A percentile compares a stretch with the other conserved stretches of the same genome.
phyloP scores from a whole-genome alignment of 73 alveolate genomes.

The Stentor roeselii region DNA sequence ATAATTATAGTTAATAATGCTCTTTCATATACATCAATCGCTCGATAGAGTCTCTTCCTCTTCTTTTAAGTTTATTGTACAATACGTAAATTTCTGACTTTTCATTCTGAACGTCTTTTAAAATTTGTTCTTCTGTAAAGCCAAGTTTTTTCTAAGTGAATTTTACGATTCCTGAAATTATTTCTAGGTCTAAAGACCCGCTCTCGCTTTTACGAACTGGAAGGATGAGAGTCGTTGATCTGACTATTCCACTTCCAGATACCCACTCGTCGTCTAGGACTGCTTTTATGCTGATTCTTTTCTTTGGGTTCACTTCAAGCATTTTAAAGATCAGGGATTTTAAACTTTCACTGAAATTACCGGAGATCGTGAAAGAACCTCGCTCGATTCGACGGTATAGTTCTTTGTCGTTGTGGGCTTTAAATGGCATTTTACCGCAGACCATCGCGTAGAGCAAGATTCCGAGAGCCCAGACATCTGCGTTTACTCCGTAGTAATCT shows the following conservation, averaged over 20 bases:
- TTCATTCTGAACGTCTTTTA: neutral
- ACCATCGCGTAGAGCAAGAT: slow-evolving; percentile 55
- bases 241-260: neutral
- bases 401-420: slow-evolving; percentile 57
- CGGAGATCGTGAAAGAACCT: slow-evolving; percentile 44
- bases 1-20: no score
- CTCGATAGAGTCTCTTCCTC: slow-evolving; percentile 7
- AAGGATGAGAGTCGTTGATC: neutral
- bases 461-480: slow-evolving; percentile 86
- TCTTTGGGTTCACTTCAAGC: slow-evolving; percentile 48
- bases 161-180: slow-evolving; percentile 5
- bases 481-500: slow-evolving; percentile 60
- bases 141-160: slow-evolving; percentile 14
- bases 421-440: slow-evolving; percentile 71
- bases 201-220: neutral
- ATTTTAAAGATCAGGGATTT: slow-evolving; percentile 38
- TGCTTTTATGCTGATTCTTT: slow-evolving; percentile 43
- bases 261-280: slow-evolving; percentile 35
- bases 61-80: neutral
- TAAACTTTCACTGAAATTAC: slow-evolving; percentile 38
- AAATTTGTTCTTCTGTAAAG: slow-evolving; percentile 12
- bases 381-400: slow-evolving; percentile 47
- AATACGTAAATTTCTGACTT: no score
- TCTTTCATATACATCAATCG: neutral
- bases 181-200: neutral